Evolutionary conservation across 306 rosid species (phyloP).

Genomic region (Bauhinia variegata): DNA sequence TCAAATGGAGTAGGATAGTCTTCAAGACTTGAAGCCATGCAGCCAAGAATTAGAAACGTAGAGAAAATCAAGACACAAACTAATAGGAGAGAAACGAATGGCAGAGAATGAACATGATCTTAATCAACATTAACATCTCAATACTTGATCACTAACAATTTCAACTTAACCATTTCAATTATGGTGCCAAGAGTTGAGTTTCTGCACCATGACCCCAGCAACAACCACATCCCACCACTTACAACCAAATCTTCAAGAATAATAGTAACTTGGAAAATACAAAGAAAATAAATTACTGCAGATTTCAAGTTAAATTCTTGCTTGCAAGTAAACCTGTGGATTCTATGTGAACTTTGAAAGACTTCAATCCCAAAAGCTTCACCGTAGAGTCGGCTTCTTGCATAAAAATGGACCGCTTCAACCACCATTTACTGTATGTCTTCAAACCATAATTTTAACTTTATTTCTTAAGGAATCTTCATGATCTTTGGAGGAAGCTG

Average conservation of each 20-base stretch:
- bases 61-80: no score
- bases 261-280: no score
- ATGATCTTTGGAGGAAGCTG: not conserved
- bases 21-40: no score
- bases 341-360: not conserved
- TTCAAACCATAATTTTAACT: slow-evolving; percentile 13
- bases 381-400: not conserved
- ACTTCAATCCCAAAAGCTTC: not conserved
- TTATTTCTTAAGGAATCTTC: not conserved
- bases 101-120: no score
- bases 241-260: no score
- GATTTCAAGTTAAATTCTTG: not conserved
- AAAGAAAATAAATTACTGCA: not conserved
- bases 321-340: not conserved
- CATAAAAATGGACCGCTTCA: slow-evolving; percentile 16
- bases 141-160: no score
- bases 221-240: not conserved
- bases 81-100: no score
- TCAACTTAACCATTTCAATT: not conserved
- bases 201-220: slow-evolving; percentile 1
- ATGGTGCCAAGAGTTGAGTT: not conserved
- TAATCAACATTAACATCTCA: no score
- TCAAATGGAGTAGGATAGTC: no score
- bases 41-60: no score
- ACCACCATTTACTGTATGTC: not conserved